A percentile compares a stretch with the other conserved stretches of the same genome.
Conservation (phyloP, 1,284 basidiomycete species). For the Cutaneotrichosporon dermatis region DNA sequence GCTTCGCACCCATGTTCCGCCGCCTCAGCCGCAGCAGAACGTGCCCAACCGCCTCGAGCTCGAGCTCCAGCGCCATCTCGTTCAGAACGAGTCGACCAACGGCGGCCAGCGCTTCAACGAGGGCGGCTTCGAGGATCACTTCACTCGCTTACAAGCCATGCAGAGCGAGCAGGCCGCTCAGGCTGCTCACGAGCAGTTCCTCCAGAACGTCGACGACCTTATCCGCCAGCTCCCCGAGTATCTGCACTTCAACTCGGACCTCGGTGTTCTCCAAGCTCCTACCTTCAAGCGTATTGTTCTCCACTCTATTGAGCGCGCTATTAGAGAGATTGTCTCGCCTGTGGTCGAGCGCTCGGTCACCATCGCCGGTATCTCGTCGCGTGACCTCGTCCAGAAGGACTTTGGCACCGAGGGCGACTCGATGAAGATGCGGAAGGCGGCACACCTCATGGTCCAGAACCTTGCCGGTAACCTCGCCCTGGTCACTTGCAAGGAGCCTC, state of each 20-base stretch:
- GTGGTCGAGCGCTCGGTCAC: constrained; percentile 99
- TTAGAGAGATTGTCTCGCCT: constrained; percentile 95
- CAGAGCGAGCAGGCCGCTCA: constrained; percentile 45
- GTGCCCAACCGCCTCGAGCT: constrained; percentile 38
- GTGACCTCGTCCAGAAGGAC: constrained; percentile 93
- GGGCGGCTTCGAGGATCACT: constrained; percentile 31
- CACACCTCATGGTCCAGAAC: constrained; percentile 94
- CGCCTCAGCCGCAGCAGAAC: constrained; percentile 40
- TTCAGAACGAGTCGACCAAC: constrained; percentile 22
- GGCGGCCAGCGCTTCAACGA: constrained; percentile 34
- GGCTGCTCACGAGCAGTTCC: constrained; percentile 48
- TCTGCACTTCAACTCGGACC: constrained; percentile 67
- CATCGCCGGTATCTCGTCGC: constrained; percentile 95
- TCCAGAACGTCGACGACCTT: constrained; percentile 52
- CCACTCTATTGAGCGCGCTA: constrained; percentile 86
- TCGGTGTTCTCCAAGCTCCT: constrained; percentile 62
- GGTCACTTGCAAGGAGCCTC: constrained; percentile 97
- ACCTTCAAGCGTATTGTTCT: constrained; percentile 88
- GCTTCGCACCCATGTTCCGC: constrained; percentile 52
- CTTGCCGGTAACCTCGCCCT: constrained; percentile 93
- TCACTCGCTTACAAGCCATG: constrained; percentile 43
- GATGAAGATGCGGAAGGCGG: constrained; percentile 82
- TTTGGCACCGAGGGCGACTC: constrained; percentile 93
- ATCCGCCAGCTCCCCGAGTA: constrained; percentile 69
- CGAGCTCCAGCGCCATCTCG: constrained; percentile 39